Percentiles rank a stretch among this genome's conserved stretches.
phyloP scores from a whole-genome alignment of 805 yeast genomes.

The Cephaloascus fragrans region DNA sequence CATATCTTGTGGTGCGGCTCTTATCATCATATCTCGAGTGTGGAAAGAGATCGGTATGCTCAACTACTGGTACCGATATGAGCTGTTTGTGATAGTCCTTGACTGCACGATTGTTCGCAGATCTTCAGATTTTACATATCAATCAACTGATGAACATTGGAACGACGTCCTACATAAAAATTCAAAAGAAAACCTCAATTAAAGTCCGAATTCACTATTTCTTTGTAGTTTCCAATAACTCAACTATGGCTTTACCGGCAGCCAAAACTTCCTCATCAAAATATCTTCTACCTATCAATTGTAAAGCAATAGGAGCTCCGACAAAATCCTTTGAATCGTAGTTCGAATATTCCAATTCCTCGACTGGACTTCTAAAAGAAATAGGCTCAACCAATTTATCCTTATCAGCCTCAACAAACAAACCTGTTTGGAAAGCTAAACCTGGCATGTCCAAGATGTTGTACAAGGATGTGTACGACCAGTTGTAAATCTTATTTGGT shows the following conservation, averaged over 20 bases:
- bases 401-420: constrained; percentile 42
- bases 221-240: too few species aligned
- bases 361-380: constrained; percentile 34
- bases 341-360: constrained; percentile 34
- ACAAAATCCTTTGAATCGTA: constrained; percentile 36
- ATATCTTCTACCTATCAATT: constrained; percentile 44
- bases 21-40: too few species aligned
- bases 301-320: constrained; percentile 49
- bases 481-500: constrained; percentile 52
- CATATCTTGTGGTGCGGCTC: too few species aligned
- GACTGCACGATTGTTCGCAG: too few species aligned
- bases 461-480: constrained; percentile 76
- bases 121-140: too few species aligned
- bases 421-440: constrained; percentile 52
- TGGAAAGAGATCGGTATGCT: too few species aligned
- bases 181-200: too few species aligned
- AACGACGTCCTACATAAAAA: constrained; percentile 32
- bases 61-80: too few species aligned
- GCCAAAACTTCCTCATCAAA: constrained; percentile 49
- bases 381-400: constrained; percentile 37
- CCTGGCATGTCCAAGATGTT: constrained; percentile 67
- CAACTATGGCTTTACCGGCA: constrained; percentile 28
- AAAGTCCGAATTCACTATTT: too few species aligned
- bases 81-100: too few species aligned
- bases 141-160: constrained; percentile 27